Evolutionary conservation across 495 filamentous ascomycete species (phyloP).

Genomic region (Aspergillus olivimuriae): DNA sequence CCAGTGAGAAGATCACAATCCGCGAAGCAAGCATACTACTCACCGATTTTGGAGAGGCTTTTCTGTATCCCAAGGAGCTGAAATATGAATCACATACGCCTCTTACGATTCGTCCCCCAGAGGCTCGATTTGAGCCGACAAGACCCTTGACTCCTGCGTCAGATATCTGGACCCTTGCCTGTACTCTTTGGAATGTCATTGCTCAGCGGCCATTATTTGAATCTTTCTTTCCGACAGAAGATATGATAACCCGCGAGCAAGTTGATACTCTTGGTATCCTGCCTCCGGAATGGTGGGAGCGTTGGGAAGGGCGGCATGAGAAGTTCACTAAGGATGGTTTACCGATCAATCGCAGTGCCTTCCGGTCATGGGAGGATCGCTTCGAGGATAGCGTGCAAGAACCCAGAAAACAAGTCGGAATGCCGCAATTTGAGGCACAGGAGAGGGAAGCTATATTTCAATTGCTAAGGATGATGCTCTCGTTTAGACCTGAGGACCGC

Average conservation of each 20-base stretch:
- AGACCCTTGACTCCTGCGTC: constrained; percentile 25
- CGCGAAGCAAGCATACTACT: constrained; percentile 27
- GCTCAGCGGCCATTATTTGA: constrained; percentile 17
- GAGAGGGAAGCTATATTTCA: constrained; percentile 27
- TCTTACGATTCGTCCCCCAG: constrained; percentile 22
- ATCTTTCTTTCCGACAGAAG: constrained; percentile 13
- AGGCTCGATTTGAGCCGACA: constrained; percentile 23
- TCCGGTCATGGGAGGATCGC: constrained; percentile 19
- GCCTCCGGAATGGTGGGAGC: constrained; percentile 24
- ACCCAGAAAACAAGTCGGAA: constrained; percentile 10
- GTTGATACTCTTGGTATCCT: constrained; percentile 28
- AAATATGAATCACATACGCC: constrained; percentile 25
- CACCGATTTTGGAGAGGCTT: constrained; percentile 34
- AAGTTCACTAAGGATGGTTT: constrained; percentile 16
- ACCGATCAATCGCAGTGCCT: constrained; percentile 16
- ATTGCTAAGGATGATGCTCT: constrained; percentile 35
- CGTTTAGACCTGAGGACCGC: constrained; percentile 30
- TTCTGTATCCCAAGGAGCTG: constrained; percentile 16
- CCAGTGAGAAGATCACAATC: constrained; percentile 19
- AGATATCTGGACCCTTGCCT: constrained; percentile 34
- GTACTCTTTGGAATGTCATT: constrained; percentile 25
- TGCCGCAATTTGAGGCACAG: constrained; percentile 13
- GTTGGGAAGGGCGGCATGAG: constrained; percentile 11
- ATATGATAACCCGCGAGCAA: constrained; percentile 31
- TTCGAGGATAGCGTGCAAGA: constrained; percentile 24